Evolutionary conservation across 345 rosid species (phyloP).

Genomic region (Carallia pectinifolia): DNA sequence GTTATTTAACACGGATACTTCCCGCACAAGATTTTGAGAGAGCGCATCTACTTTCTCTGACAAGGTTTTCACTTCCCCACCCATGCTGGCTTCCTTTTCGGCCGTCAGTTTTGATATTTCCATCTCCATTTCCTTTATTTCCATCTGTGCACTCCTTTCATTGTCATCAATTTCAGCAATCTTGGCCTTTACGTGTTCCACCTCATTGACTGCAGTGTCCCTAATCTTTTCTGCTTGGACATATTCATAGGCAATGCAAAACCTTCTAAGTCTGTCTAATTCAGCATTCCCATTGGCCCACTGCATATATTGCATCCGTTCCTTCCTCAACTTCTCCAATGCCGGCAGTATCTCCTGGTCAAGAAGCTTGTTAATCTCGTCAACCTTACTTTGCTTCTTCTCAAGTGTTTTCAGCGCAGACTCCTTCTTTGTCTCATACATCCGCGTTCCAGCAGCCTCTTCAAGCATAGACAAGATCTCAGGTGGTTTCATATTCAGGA

Average conservation of each 20-base stretch:
- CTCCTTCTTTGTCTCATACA: conserved; percentile 97
- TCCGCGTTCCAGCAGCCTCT: conserved; percentile 99
- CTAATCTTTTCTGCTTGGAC: conserved; percentile 64
- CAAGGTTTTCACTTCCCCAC: conserved; percentile 71
- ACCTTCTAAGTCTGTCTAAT: conserved; percentile 65
- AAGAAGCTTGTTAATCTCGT: conserved; percentile 90
- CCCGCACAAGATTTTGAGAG: conserved; percentile 67
- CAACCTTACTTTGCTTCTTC: conserved; percentile 93
- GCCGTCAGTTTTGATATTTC: conserved; percentile 56
- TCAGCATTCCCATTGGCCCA: conserved; percentile 92
- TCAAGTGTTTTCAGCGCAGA: conserved; percentile 88
- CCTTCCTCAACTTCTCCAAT: conserved; percentile 87
- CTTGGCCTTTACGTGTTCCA: conserved; percentile 48
- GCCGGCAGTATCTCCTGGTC: conserved; percentile 91
- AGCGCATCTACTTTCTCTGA: conserved; percentile 75
- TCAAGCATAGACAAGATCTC: conserved; percentile 97
- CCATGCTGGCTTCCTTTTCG: conserved; percentile 92
- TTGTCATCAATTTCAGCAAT: conserved; percentile 54
- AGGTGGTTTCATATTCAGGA: conserved; percentile 95
- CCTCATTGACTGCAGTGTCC: conserved; percentile 51
- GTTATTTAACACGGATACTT: conserved; percentile 65
- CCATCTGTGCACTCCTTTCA: conserved; percentile 38
- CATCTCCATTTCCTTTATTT: conserved; percentile 65
- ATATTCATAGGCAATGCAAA: conserved; percentile 67
- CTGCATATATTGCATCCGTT: conserved; percentile 86